These are phyloP conservation scores for Meyerozyma sp. DNA, from an alignment of 1,139 yeast species.

Conservation along the genomic window DNA sequence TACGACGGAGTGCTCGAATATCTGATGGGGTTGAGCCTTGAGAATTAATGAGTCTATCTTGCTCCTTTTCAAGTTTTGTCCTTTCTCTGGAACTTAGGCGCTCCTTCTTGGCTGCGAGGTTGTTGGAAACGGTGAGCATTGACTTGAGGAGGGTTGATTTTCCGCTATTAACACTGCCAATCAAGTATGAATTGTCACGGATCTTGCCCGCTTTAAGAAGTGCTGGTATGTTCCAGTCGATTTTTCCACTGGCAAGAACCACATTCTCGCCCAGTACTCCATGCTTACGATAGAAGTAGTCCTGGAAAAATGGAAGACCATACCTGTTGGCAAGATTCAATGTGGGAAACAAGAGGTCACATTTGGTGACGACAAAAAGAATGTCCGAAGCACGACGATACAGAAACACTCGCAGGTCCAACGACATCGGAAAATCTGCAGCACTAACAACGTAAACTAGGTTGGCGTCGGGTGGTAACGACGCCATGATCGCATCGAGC, in stretches of 20 bases:
- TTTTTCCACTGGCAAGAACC: slow-evolving; percentile 40
- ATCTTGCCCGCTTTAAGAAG: slow-evolving; percentile 29
- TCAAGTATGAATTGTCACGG: slow-evolving; percentile 43
- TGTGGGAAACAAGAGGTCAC: slow-evolving; percentile 46
- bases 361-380: slow-evolving; percentile 51
- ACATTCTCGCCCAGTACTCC: slow-evolving; percentile 40
- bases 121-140: slow-evolving; percentile 22
- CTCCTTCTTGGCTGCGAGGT: slow-evolving; percentile 2
- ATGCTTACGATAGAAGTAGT: slow-evolving; percentile 34
- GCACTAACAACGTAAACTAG: slow-evolving; percentile 61
- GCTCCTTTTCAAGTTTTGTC: slow-evolving; percentile 12
- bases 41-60: slow-evolving; percentile 12
- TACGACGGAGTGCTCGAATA: not conserved
- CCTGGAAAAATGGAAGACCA: slow-evolving; percentile 39
- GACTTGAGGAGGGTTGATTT: slow-evolving; percentile 61
- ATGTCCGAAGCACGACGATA: slow-evolving; percentile 31
- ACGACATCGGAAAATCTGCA: slow-evolving; percentile 64
- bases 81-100: slow-evolving; percentile 8
- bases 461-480: slow-evolving; percentile 43
- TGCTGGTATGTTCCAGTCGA: slow-evolving; percentile 46
- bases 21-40: not conserved
- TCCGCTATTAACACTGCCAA: slow-evolving; percentile 76
- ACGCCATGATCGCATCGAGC: slow-evolving; percentile 28
- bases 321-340: slow-evolving; percentile 29
- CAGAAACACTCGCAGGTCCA: slow-evolving; percentile 35